Evolutionary conservation across 805 yeast genomes (phyloP), one percentile per base, ranked within the genome.

Genomic region (Lipomyces spencermartinsiae): DNA sequence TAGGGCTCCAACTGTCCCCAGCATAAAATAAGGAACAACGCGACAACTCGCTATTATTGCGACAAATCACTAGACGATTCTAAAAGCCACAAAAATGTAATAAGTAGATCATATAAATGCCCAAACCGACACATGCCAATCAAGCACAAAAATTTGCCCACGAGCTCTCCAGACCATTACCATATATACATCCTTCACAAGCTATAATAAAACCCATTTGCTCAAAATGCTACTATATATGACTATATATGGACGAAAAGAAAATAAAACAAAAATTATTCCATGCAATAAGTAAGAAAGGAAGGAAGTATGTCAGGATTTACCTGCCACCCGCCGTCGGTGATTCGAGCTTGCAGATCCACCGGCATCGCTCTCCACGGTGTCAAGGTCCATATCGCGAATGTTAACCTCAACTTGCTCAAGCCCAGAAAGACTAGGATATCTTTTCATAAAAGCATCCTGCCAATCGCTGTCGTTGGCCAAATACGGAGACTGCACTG

Each of bases 381-480:
- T 57, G 19, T 37, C 29, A 7, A 25, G 16, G 10, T 33, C 34
- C 59, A 57, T 31, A 57, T 57, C 59, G 6, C 59, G 59, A 57
- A 57, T 33, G 8, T 33, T 25, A 5, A 57, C 46, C 29, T 57
- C 59, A 8, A 57, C 59, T n/a, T 57, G 46, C 37, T 57, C 59
- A 19, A 57, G 46, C 16, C 59, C 56, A 34, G 56, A 25, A 14
- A 53, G 34, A 12, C 56, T 53, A 9, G 64, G 64, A 19, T 31
- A 60, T 59, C 63, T 33, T 33, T 62, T 54, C 33, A 33, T 58
- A n/a, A 62, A 62, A 9, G 37, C 12, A n/a, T 34, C 22, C 22
- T 56, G 43, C 64, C 64, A 62, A 14, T 60, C 53, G 29, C 7
- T 8, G 59, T 59, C 64, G n/a, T 10, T 58, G 1, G n/a, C 64